Evolutionary conservation across 2,329 filamentous ascomycete species (phyloP).

Genomic region (Corniculantispora saksenae): DNA sequence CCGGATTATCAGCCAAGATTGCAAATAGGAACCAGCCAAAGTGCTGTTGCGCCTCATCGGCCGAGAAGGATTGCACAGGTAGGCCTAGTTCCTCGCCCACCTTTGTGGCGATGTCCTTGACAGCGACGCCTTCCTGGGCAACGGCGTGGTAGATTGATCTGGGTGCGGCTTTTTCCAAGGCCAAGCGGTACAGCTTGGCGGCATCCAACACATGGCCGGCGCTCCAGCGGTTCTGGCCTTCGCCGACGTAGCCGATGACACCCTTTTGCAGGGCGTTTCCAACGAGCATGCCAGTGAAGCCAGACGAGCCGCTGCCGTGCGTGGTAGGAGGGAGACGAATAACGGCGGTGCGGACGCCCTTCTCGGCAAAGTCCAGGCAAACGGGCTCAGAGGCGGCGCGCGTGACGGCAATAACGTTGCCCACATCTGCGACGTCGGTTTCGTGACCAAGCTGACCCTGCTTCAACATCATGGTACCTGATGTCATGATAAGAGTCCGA

Average conservation of each 20-base stretch:
- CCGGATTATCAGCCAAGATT: constrained; percentile 31
- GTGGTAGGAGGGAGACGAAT: constrained; percentile 41
- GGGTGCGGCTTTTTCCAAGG: constrained; percentile 37
- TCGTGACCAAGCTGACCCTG: constrained; percentile 32
- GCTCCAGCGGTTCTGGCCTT: constrained; percentile 38
- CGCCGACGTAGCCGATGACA: constrained; percentile 35
- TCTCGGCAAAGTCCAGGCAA: constrained; percentile 27
- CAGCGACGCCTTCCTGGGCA: constrained; percentile 35
- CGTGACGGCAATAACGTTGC: constrained; percentile 15
- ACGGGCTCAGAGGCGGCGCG: constrained; percentile 29
- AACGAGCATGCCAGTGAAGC: constrained; percentile 33
- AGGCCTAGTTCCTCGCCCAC: constrained; percentile 38
- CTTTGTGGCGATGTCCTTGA: constrained; percentile 37
- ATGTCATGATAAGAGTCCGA: constrained; percentile 34
- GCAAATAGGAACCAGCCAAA: constrained; percentile 30
- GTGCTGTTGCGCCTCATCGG: constrained; percentile 30
- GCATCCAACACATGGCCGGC: constrained; percentile 41
- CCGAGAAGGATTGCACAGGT: constrained; percentile 30
- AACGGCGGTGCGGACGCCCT: constrained; percentile 34
- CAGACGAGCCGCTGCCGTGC: constrained; percentile 36
- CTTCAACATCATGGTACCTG: constrained; percentile 35
- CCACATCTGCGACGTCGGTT: constrained; percentile 27
- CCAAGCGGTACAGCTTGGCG: constrained; percentile 37
- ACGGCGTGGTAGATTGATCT: constrained; percentile 39
- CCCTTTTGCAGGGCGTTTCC: constrained; percentile 31